These are phyloP conservation scores for Metarhizium sp. DNA, from an alignment of 2,329 filamentous ascomycete species.

Conservation along the genomic window DNA sequence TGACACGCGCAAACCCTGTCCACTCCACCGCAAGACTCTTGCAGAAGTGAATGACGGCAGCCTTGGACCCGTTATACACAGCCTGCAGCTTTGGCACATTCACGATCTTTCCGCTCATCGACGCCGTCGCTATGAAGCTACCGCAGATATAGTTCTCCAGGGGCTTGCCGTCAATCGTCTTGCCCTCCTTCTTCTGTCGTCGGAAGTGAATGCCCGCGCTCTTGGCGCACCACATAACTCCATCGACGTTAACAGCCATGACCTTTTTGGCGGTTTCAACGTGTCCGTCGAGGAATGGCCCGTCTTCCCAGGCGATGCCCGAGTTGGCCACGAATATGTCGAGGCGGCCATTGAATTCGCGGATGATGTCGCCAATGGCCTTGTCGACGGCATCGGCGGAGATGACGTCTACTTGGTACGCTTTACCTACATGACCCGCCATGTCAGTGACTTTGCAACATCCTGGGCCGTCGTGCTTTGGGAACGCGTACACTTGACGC, in stretches of 20 bases:
- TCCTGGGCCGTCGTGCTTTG: background rate
- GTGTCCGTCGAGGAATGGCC: conserved; percentile 55
- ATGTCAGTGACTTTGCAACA: background rate
- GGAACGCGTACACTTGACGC: conserved; percentile 51
- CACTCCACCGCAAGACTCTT: conserved; percentile 68
- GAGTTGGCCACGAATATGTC: conserved; percentile 76
- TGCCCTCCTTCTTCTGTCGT: conserved; percentile 59
- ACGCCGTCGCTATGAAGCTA: conserved; percentile 69
- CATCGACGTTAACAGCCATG: conserved; percentile 62
- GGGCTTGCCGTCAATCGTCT: conserved; percentile 50
- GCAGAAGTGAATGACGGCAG: conserved; percentile 51
- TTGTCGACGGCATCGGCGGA: conserved; percentile 40
- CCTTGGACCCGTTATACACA: conserved; percentile 66
- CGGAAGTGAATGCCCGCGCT: conserved; percentile 62
- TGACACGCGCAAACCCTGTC: conserved; percentile 64
- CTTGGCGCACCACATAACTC: conserved; percentile 68
- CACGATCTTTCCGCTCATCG: conserved; percentile 69
- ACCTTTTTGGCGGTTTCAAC: conserved; percentile 58
- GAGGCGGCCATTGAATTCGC: conserved; percentile 64
- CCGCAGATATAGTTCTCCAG: conserved; percentile 53
- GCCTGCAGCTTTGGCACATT: conserved; percentile 69
- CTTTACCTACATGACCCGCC: conserved; percentile 8
- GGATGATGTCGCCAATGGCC: conserved; percentile 42
- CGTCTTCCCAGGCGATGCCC: conserved; percentile 64
- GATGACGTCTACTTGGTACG: conserved; percentile 51